These are phyloP conservation scores for Pleurotus djamor DNA, from an alignment of 768 basidiomycete species.

Conservation along the genomic window DNA sequence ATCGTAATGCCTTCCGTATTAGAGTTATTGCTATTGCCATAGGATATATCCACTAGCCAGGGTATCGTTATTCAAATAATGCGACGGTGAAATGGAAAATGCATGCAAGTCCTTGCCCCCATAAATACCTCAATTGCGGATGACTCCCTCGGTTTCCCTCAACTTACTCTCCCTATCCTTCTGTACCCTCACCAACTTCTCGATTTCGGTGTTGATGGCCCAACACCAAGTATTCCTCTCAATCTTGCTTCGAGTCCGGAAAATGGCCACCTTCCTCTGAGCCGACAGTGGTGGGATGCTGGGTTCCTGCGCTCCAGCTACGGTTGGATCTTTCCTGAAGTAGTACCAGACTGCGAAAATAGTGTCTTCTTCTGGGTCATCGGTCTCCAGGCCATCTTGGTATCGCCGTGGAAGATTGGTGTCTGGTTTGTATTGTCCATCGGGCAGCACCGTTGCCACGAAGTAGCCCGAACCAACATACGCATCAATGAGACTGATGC, in stretches of 20 bases:
- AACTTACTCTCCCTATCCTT: slow-evolving; percentile 62
- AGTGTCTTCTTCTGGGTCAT: slow-evolving; percentile 86
- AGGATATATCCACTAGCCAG: not conserved
- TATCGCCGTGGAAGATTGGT: slow-evolving; percentile 68
- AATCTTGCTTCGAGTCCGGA: slow-evolving; percentile 76
- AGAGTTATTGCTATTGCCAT: not conserved
- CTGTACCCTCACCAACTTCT: slow-evolving; percentile 66
- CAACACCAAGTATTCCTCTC: slow-evolving; percentile 96
- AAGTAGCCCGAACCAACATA: slow-evolving; percentile 89
- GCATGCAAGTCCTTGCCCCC: not conserved
- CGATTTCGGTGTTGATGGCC: slow-evolving; percentile 89
- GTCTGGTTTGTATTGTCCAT: slow-evolving; percentile 61
- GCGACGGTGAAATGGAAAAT: not conserved
- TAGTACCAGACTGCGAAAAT: slow-evolving; percentile 81
- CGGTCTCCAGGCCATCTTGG: slow-evolving; percentile 84
- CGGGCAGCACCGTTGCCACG: slow-evolving; percentile 63
- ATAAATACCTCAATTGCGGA: slow-evolving; percentile 22
- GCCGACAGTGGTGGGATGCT: slow-evolving; percentile 49
- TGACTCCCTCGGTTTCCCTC: slow-evolving; percentile 61
- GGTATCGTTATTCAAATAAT: not conserved
- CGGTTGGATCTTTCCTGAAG: slow-evolving; percentile 23
- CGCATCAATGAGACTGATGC: slow-evolving; percentile 65
- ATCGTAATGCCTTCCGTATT: not conserved
- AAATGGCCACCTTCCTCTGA: slow-evolving; percentile 61
- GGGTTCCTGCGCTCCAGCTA: slow-evolving; percentile 15